Percentiles rank a stretch among this genome's conserved stretches.
These are phyloP conservation scores for Aurantiochytrium sp. DNA, from an alignment of 108 stramenopile genomes.

Conservation along the genomic window DNA sequence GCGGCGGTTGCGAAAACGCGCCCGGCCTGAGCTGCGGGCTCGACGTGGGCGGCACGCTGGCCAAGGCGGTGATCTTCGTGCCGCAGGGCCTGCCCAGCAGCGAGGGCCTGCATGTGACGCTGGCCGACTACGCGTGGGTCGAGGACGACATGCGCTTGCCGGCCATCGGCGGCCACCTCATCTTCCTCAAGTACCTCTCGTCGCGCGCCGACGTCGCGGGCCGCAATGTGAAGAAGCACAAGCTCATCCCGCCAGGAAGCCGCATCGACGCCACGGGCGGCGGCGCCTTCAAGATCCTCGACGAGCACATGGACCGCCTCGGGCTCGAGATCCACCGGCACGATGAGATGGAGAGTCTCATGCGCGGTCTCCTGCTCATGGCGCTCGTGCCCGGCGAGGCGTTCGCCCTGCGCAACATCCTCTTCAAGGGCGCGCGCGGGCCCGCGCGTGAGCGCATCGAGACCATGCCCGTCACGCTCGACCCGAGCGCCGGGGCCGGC, in stretches of 20 bases:
- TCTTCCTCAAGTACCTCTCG: slow-evolving; percentile 2
- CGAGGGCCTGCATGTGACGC: background rate
- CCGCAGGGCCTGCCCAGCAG: background rate
- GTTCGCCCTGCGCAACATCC: background rate
- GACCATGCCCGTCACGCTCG: background rate
- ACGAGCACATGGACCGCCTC: background rate
- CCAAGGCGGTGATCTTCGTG: background rate
- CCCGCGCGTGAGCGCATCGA: background rate
- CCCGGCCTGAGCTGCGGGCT: background rate
- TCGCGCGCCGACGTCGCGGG: background rate
- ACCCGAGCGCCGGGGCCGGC: background rate
- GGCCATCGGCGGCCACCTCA: background rate
- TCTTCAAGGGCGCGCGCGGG: background rate
- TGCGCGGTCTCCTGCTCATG: background rate
- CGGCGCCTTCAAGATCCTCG: slow-evolving; percentile 8
- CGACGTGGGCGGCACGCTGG: background rate
- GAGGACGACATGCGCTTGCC: background rate
- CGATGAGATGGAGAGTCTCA: slow-evolving; percentile 20
- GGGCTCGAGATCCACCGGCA: background rate
- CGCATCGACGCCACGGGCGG: slow-evolving; percentile 13
- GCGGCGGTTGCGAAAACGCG: background rate
- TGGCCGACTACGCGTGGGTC: background rate
- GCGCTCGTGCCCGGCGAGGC: background rate
- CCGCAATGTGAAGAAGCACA: background rate
- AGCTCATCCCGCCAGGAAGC: background rate